Evolutionary conservation across 345 rosid genomes (phyloP), one percentile per base, ranked within the genome.

Genomic region (Theobroma cacao): DNA sequence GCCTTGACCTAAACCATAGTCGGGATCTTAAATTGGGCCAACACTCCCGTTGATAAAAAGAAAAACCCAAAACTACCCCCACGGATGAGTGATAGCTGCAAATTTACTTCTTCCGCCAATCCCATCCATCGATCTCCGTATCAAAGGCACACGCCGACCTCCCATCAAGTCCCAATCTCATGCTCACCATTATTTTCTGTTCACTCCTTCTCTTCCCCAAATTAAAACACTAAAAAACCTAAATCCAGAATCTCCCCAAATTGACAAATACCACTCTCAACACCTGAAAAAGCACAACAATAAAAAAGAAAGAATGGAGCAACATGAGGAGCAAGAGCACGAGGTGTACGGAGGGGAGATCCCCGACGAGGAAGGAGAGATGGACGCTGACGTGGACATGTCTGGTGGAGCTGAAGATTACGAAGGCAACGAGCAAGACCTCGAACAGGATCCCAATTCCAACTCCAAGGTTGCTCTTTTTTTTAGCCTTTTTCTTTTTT

Each of bases 261-360:
- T 77, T 72, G 28, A 50, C n/a, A 75, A 80, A 80, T 64, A 26
- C 7, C 76, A 36, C 12, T 2, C 60, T 63, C 76, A 70, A 15
- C 4, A 72, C 43, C 86, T 81, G 78, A 14, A 68, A 69, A 78
- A 48, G 4, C 5, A 20, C 17, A 17, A 4, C 1, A 50, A 33
- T 1, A 31, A 7, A 58, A 17, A 58, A 84, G 30, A 2, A 33
- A 30, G 4, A 53, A 88, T 88, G 91, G 90, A 91, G 68, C 82
- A 83, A 12, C 90, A 83, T 82, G 93, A 89, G 41, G 93, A 92
- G 70, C 94, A 91, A 75, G 93, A 93, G 81, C 95, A 93, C 68
- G 97, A 91, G 82, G 97, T 91, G 13, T 93, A 93, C 82, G 97
- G 97, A 28, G 95, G 92, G 34, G 97, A 93, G 70, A 91, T 93